Base-by-base conservation (phyloP, 495 filamentous ascomycete genomes). In the Diplogelasinospora grovesii region DNA sequence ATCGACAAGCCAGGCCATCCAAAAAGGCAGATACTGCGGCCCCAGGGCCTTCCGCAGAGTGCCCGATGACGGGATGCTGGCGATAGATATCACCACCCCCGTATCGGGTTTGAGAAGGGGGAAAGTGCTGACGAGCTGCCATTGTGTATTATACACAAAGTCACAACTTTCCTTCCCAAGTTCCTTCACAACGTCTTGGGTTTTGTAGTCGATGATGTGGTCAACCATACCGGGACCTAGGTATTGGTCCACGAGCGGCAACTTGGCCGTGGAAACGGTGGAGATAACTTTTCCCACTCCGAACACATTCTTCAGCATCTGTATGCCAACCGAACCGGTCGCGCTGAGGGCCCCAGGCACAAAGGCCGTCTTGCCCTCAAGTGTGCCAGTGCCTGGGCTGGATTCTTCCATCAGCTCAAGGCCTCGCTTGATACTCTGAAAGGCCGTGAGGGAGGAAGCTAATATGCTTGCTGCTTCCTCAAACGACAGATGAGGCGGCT, bases 291-390 rank as follows among this genome's bases (percentile, higher is more conserved):
- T 69, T 2, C 54, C 61, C 2, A 68, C 75, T 8, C 63, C 55
- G 48, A 70, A 60, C 10, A 73, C 63, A 30, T 74, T 69, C 56
- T 71, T 77, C 7, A 73, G 67, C n/a, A 78, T 38, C 51, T 77
- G 72, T 8, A 69, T 57, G 5, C 54, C 71, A 44, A 72, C 58
- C 21, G 60, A 51, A 5, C 76, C 74, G 0, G 64, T 73, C 3
- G 65, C 70, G 41, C 73, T 69, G 36, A 79, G 64, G 4, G 66
- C 74, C 14, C 55, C 74, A 8, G 74, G 62, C 6, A 79, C 57
- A 44, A 73, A 73, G 3, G 75, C 71, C 10, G 71, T 77, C 59
- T 79, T 79, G 5, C 73, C 74, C 19, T 63, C 56, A 27, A 74
- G 47, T 7, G 39, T 56, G 23, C 66, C 64, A 21, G 63, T 38